phyloP scores from a whole-genome alignment of 148 eudicot species.

The Heliamphora exappendiculata region DNA sequence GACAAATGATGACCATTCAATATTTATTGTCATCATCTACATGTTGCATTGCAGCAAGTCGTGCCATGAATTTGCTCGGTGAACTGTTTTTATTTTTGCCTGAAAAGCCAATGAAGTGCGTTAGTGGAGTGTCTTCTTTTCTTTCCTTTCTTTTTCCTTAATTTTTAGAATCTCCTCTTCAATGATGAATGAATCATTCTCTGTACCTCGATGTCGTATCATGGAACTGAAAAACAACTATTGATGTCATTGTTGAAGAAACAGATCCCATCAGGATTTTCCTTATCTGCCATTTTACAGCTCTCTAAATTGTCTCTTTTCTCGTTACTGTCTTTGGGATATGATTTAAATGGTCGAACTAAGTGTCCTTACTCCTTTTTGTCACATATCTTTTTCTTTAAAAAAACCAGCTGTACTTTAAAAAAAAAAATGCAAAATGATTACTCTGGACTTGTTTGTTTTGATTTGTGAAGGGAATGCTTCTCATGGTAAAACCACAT shows the following conservation, averaged over 20 bases:
- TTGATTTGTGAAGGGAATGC: slow-evolving; percentile 49
- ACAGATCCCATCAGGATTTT: background rate
- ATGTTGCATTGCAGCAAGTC: background rate
- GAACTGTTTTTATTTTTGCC: background rate
- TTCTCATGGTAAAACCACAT: slow-evolving; percentile 53
- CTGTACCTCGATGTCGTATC: background rate
- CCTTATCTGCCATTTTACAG: background rate
- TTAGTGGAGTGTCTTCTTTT: background rate
- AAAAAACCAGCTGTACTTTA: background rate
- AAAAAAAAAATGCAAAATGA: background rate
- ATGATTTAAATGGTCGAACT: background rate
- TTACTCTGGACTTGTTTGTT: background rate
- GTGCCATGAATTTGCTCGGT: background rate
- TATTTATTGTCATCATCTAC: background rate
- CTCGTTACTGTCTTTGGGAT: background rate
- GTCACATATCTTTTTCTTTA: background rate
- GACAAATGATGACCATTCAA: background rate
- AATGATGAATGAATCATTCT: background rate
- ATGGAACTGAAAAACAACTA: background rate
- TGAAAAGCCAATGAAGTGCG: background rate
- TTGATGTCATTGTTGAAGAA: background rate
- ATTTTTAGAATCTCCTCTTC: background rate
- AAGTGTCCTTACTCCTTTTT: background rate
- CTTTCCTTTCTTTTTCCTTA: background rate
- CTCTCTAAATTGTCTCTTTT: background rate